Percentiles rank a stretch among this genome's conserved stretches.
Conservation (phyloP, 805 yeast genomes). For the Yamadazyma akitaensis region DNA sequence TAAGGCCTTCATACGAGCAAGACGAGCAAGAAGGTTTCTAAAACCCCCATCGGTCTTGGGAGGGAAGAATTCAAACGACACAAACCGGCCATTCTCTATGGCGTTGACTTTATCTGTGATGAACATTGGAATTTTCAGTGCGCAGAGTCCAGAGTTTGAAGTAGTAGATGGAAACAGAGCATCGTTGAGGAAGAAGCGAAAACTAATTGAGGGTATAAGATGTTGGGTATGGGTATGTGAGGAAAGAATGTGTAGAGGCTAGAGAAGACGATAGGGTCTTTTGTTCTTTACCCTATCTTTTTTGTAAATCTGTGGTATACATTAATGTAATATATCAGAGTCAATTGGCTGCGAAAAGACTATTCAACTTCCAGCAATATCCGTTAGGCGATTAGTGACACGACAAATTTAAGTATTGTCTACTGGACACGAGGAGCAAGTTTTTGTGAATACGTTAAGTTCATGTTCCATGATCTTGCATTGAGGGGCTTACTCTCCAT, state of each 20-base stretch:
- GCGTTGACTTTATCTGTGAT: conserved; percentile 48
- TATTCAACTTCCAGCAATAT: background rate
- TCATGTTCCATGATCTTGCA: too few relatives aligned
- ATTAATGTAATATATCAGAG: background rate
- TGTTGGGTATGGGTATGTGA: too few relatives aligned
- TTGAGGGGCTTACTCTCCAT: background rate
- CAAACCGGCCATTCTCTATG: conserved; percentile 51
- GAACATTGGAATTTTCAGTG: conserved; percentile 4
- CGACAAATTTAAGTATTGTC: too few relatives aligned
- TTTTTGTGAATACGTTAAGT: too few relatives aligned
- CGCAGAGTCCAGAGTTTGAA: background rate
- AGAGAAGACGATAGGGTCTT: too few relatives aligned
- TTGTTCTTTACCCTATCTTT: too few relatives aligned
- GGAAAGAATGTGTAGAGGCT: too few relatives aligned
- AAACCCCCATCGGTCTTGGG: conserved; percentile 93
- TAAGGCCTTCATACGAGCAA: conserved; percentile 81
- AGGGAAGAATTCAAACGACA: conserved; percentile 94
- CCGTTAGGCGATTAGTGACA: background rate
- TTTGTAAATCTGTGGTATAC: too few relatives aligned
- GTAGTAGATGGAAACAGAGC: background rate
- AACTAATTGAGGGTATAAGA: background rate
- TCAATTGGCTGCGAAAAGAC: background rate
- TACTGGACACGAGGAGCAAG: too few relatives aligned
- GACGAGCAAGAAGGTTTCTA: conserved; percentile 78
- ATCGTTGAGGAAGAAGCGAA: background rate